phyloP scores from a whole-genome alignment of 495 filamentous ascomycete species.

The Aspergillus nidulans region DNA sequence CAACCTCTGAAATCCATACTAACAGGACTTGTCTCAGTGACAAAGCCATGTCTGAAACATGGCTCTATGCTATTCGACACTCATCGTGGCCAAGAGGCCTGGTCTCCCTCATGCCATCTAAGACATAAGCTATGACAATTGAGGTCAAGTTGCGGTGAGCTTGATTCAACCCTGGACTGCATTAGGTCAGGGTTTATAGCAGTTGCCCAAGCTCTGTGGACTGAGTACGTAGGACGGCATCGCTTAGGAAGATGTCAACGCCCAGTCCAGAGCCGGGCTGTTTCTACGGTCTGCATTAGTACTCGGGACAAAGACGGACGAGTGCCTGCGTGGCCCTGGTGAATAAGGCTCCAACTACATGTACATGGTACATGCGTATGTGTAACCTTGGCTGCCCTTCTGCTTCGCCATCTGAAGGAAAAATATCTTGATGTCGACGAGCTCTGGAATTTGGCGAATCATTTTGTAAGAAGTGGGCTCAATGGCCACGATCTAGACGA shows the following conservation, averaged over 20 bases:
- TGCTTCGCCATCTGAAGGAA: not conserved
- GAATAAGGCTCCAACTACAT: not conserved
- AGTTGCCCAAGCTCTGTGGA: not conserved
- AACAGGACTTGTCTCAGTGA: not conserved
- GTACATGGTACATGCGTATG: conserved; percentile 1
- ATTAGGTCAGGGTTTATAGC: not conserved
- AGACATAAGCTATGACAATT: not conserved
- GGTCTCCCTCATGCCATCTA: not conserved
- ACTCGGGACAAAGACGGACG: conserved; percentile 2
- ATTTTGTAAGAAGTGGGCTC: not conserved
- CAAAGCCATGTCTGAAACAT: not conserved
- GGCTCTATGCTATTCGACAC: not conserved
- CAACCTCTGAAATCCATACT: not conserved
- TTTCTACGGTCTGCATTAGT: not conserved
- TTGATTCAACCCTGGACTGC: not conserved
- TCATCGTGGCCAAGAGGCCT: not conserved
- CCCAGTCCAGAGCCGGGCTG: not conserved
- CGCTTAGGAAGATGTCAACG: not conserved
- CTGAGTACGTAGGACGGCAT: not conserved
- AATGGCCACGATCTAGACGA: not conserved
- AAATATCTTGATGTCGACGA: not conserved
- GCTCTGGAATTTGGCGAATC: not conserved
- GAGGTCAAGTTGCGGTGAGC: not conserved
- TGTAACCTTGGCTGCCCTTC: not conserved
- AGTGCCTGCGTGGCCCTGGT: not conserved